These are phyloP conservation scores for Verticillium alfalfae DNA, from an alignment of 2,329 filamentous ascomycete genomes.

Conservation along the genomic window DNA sequence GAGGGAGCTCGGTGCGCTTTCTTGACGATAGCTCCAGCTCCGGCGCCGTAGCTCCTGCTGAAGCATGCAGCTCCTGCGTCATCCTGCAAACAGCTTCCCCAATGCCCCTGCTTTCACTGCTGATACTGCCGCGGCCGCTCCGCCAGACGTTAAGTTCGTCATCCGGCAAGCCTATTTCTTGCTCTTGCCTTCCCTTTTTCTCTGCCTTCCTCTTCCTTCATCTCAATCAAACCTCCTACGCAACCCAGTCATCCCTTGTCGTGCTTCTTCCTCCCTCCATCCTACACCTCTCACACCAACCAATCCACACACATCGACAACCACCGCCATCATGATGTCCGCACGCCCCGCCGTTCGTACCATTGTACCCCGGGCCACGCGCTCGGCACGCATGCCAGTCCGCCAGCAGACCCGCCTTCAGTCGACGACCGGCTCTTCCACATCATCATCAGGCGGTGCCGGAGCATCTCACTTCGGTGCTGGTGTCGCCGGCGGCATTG, in stretches of 20 bases:
- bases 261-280: too few species aligned
- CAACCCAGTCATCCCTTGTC: too few species aligned
- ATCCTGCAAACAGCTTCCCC: conserved; percentile 1
- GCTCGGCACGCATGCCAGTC: conserved; percentile 16
- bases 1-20: not conserved
- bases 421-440: conserved; percentile 27
- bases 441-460: conserved; percentile 11
- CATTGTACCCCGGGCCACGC: conserved; percentile 18
- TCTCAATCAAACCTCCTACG: not conserved
- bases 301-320: not conserved
- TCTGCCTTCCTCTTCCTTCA: not conserved
- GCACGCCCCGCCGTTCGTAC: conserved; percentile 21
- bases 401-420: conserved; percentile 31
- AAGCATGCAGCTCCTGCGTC: not conserved
- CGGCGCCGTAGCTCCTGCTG: not conserved
- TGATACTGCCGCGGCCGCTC: not conserved
- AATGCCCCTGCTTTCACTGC: too few species aligned
- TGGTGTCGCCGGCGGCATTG: conserved; percentile 35
- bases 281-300: too few species aligned
- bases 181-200: not conserved
- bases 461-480: conserved; percentile 27
- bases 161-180: not conserved
- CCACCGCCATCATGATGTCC: conserved; percentile 19
- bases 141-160: not conserved
- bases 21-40: not conserved